phyloP scores from a whole-genome alignment of 2,329 filamentous ascomycete genomes.

The Aspergillus nomiae region DNA sequence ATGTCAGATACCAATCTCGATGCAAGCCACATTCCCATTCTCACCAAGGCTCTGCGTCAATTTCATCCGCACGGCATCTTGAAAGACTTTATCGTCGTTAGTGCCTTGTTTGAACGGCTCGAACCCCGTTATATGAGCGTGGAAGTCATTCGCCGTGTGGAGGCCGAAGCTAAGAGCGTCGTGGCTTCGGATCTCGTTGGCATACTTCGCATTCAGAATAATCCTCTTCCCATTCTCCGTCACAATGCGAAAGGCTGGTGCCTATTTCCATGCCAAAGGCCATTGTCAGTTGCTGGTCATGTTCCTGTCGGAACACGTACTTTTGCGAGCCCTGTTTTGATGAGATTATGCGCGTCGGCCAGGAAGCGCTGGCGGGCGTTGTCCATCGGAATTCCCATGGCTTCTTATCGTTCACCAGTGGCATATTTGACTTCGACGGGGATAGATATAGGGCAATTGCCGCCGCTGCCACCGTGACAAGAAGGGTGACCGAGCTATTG shows the following conservation, averaged over 20 bases:
- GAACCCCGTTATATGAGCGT: slow-evolving; percentile 20
- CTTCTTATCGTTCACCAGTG: neutral
- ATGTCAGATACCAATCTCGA: neutral
- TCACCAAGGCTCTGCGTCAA: slow-evolving; percentile 26
- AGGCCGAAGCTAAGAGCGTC: slow-evolving; percentile 20
- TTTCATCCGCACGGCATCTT: slow-evolving; percentile 24
- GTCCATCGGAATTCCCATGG: neutral
- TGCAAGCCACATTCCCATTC: neutral
- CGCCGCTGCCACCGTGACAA: neutral
- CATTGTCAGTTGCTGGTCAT: neutral
- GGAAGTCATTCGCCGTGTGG: slow-evolving; percentile 17
- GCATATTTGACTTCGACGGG: neutral
- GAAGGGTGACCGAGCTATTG: neutral
- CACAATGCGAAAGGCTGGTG: neutral
- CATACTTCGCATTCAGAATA: slow-evolving; percentile 23
- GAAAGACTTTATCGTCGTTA: slow-evolving; percentile 15
- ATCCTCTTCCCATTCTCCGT: slow-evolving; percentile 23
- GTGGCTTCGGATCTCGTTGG: slow-evolving; percentile 26
- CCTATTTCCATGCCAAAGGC: neutral
- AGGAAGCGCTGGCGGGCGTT: neutral
- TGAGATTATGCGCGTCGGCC: neutral
- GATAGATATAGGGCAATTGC: neutral
- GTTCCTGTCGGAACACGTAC: neutral
- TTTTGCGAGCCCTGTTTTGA: neutral
- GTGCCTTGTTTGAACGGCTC: slow-evolving; percentile 21